Base-by-base conservation (phyloP, 75 land plant species). In the Pinus albicaulis region DNA sequence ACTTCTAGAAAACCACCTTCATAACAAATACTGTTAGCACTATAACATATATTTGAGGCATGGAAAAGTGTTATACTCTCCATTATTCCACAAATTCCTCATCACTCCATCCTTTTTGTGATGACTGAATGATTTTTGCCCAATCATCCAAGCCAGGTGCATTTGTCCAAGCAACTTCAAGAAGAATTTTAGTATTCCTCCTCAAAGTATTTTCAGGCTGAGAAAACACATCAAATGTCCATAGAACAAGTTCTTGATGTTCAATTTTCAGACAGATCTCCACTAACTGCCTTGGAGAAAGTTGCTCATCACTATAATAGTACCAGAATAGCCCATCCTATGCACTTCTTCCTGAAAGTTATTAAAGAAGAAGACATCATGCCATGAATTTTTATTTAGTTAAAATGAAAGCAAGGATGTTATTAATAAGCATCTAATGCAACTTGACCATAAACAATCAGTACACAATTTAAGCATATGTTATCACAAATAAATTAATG, bases 101-200 rank as follows among this genome's bases (percentile, higher is more conserved):
- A 68, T 94, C 99, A 72, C 84, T 89, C 99, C 99, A 98, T 12
- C 98, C 95, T 78, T 95, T 83, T 56, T 84, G 66, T 25, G 99
- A 93, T 25, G 79, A 76, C 72, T 87, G 76, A 66, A 82, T 73
- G 57, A 98, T 87, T 56, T 73, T 74, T 19, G 62, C 76, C 99
- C 99, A 95, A 75, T 98, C 86, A 75, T 98, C 98, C 81, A 83
- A 88, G 76, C 89, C 83, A 19, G 88, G 95, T 15, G 89, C 92
- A 72, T 74, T 79, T 72, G 80, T 80, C 99, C 99, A 98, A 79
- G 92, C 89, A 55, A 78, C 78, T 81, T 98, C 98, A 59, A 98
- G 71, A 31, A 95, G 90, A 69, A 78, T 85, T 76, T 63, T 82
- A 72, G 92, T 93, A 36, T 74, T 61, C 31, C 31, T 80, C 13